These are phyloP conservation scores for Strigomonas culicis DNA, from an alignment of 208 protist species.

Conservation along the genomic window DNA sequence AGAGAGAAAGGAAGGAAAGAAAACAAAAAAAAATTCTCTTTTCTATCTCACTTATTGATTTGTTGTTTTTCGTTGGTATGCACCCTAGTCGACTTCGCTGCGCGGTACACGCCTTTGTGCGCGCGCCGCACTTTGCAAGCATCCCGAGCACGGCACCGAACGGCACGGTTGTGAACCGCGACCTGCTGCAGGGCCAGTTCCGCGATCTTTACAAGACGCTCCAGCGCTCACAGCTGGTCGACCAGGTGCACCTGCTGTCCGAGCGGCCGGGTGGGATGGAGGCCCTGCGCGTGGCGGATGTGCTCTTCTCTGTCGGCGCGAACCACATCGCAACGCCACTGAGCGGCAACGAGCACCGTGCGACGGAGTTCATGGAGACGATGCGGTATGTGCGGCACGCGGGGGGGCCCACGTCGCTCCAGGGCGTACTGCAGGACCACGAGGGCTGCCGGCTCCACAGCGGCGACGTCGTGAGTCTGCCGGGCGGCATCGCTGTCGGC, in stretches of 20 bases:
- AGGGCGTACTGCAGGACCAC: constrained; percentile 75
- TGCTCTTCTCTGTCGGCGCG: constrained; percentile 72
- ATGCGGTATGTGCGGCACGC: constrained; percentile 83
- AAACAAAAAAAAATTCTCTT: background rate
- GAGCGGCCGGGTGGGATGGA: constrained; percentile 64
- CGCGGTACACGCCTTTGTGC: constrained; percentile 86
- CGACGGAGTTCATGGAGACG: constrained; percentile 84
- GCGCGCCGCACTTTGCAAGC: constrained; percentile 75
- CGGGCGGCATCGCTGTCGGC: constrained; percentile 77
- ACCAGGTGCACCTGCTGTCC: constrained; percentile 90
- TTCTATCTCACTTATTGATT: background rate
- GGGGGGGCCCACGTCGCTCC: constrained; percentile 70
- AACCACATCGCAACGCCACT: constrained; percentile 83
- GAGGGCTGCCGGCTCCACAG: constrained; percentile 83
- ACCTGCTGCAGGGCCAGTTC: constrained; percentile 87
- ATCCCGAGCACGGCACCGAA: constrained; percentile 78
- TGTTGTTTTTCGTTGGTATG: background rate
- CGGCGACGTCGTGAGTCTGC: constrained; percentile 86
- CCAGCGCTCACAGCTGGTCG: constrained; percentile 81
- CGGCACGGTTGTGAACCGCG: constrained; percentile 86
- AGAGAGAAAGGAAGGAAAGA: constrained; percentile 5
- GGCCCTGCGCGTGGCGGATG: constrained; percentile 72
- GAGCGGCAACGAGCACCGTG: constrained; percentile 80
- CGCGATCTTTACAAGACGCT: constrained; percentile 87
- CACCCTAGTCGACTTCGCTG: background rate